Percentiles rank a stretch among this genome's conserved stretches.
Conservation (phyloP, 176 grass and related monocot genomes). For the Triticum dicoccoides region DNA sequence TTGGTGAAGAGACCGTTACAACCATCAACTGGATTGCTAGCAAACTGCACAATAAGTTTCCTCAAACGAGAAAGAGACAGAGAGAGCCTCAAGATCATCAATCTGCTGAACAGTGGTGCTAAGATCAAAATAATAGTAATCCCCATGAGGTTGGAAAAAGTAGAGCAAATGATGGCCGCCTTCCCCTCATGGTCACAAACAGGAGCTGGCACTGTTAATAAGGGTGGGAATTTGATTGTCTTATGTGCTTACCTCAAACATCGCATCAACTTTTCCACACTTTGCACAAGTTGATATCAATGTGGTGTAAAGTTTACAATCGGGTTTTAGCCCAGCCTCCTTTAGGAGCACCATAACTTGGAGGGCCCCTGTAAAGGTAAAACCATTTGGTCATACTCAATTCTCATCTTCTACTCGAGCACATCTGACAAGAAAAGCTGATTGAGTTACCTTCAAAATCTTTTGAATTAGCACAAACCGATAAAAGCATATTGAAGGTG, state of each 20-base stretch:
- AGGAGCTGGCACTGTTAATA: neutral
- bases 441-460: conserved; percentile 74
- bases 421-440: conserved; percentile 13
- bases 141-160: too few relatives aligned
- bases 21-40: neutral
- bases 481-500: conserved; percentile 99
- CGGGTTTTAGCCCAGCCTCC: conserved; percentile 85
- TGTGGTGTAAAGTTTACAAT: conserved; percentile 97
- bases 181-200: neutral
- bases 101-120: neutral
- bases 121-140: neutral
- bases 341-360: conserved; percentile 92
- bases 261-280: conserved; percentile 98
- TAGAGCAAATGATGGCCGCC: too few relatives aligned
- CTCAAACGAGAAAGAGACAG: neutral
- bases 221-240: neutral
- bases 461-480: conserved; percentile 89
- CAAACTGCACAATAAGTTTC: neutral
- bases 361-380: conserved; percentile 66
- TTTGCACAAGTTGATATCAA: conserved; percentile 94
- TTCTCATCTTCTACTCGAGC: conserved; percentile 13
- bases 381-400: conserved; percentile 22
- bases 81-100: neutral
- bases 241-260: conserved; percentile 81
- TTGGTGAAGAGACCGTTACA: neutral